Percentiles rank a stretch among this genome's conserved stretches.
These are phyloP conservation scores for Rhododendron mucronatum DNA, from an alignment of 148 eudicot species.

Conservation along the genomic window DNA sequence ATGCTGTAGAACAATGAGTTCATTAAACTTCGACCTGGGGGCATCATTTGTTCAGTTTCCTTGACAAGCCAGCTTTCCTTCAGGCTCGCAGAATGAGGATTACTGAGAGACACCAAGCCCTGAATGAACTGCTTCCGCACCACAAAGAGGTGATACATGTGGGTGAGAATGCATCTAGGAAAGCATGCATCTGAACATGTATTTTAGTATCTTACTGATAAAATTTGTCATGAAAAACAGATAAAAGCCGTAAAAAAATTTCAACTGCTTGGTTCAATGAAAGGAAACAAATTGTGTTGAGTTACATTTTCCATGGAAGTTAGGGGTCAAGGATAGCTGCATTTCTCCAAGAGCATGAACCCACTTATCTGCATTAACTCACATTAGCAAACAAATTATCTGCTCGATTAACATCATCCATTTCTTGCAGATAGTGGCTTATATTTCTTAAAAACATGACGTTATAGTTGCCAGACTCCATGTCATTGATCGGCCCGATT, in stretches of 20 bases:
- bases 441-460: not conserved
- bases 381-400: not conserved
- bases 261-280: not conserved
- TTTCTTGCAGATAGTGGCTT: not conserved
- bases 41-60: not conserved
- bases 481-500: not conserved
- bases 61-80: slow-evolving; percentile 8
- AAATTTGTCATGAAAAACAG: not conserved
- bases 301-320: not conserved
- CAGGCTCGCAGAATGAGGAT: slow-evolving; percentile 39
- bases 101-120: slow-evolving; percentile 28
- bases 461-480: not conserved
- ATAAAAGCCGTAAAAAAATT: not conserved
- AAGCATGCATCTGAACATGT: not conserved
- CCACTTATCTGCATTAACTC: not conserved
- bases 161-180: not conserved
- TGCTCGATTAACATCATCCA: not conserved
- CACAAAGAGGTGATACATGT: slow-evolving; percentile 24
- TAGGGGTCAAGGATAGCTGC: not conserved
- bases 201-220: not conserved
- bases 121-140: slow-evolving; percentile 37
- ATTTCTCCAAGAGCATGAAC: not conserved
- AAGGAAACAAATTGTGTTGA: not conserved
- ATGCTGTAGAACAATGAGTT: not conserved
- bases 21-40: not conserved